These are phyloP conservation scores for Hortaea werneckii DNA, from an alignment of 2,329 filamentous ascomycete genomes.

Conservation along the genomic window DNA sequence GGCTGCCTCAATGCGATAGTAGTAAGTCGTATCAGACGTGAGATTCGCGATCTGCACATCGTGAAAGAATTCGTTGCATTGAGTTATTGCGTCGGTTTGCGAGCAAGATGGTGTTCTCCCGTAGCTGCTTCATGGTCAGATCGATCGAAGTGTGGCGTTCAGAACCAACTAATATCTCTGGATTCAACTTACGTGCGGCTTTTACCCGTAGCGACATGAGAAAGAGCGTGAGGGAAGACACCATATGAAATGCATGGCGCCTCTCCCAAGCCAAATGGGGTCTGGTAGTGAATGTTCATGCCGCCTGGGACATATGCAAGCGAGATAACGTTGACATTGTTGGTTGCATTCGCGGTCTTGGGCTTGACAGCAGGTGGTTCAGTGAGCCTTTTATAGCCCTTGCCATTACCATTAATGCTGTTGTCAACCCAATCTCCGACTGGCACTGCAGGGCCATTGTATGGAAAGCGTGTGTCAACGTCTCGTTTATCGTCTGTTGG, in stretches of 20 bases:
- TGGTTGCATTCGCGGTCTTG: constrained; percentile 32
- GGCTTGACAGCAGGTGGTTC: constrained; percentile 43
- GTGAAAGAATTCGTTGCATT: constrained; percentile 44
- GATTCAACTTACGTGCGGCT: not conserved
- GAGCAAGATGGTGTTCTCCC: constrained; percentile 44
- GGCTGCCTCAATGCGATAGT: constrained; percentile 40
- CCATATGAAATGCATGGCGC: constrained; percentile 27
- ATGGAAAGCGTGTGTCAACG: constrained; percentile 17
- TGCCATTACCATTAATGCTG: constrained; percentile 42
- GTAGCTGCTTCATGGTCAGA: constrained; percentile 30
- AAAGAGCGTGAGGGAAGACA: too few relatives aligned
- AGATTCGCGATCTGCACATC: constrained; percentile 37
- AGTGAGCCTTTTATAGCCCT: constrained; percentile 41
- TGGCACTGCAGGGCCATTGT: constrained; percentile 40
- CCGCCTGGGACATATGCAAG: constrained; percentile 39
- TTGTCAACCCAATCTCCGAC: constrained; percentile 43
- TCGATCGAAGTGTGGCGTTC: too few relatives aligned
- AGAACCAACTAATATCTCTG: too few relatives aligned
- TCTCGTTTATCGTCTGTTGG: constrained; percentile 5
- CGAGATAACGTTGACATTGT: constrained; percentile 45
- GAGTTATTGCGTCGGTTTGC: constrained; percentile 34
- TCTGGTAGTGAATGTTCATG: constrained; percentile 45
- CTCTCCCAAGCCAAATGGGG: constrained; percentile 42
- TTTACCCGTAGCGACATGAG: too few relatives aligned
- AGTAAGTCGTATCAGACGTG: constrained; percentile 38